These are phyloP conservation scores for Acacia confusa DNA, from an alignment of 306 rosid species.

Conservation along the genomic window DNA sequence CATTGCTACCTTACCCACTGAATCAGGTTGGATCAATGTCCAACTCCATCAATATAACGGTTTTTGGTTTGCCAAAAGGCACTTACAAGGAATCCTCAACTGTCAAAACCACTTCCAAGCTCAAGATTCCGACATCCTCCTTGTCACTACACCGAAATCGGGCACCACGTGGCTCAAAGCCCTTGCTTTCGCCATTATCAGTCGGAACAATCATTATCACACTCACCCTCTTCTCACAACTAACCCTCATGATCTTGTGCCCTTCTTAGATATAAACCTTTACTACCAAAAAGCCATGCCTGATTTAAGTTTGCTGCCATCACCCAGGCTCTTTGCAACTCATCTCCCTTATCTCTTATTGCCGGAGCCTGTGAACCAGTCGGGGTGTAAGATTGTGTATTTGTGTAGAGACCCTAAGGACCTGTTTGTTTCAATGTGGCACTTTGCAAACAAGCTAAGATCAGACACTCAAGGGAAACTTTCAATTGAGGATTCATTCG, in stretches of 20 bases:
- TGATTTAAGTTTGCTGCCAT: conserved; percentile 3
- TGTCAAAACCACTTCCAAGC: conserved; percentile 43
- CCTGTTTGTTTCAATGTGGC: conserved; percentile 40
- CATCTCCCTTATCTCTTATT: background rate
- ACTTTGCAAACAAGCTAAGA: conserved; percentile 37
- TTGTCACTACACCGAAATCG: conserved; percentile 37
- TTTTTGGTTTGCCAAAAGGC: conserved; percentile 35
- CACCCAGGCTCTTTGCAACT: conserved; percentile 19
- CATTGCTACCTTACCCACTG: conserved; percentile 25
- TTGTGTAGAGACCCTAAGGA: conserved; percentile 45
- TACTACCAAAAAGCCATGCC: conserved; percentile 4
- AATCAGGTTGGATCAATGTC: conserved; percentile 28
- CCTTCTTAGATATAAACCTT: conserved; percentile 33
- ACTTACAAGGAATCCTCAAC: conserved; percentile 33
- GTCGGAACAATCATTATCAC: background rate
- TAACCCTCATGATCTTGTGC: conserved; percentile 44
- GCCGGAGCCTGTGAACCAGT: conserved; percentile 7
- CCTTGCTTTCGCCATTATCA: conserved; percentile 29
- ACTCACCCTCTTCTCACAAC: conserved; percentile 36
- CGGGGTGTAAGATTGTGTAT: conserved; percentile 38
- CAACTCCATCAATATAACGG: conserved; percentile 44
- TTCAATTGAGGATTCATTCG: conserved; percentile 24
- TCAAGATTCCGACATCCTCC: conserved; percentile 35
- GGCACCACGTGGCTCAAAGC: conserved; percentile 62
- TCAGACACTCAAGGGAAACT: background rate